Evolutionary conservation across 2,329 filamentous ascomycete species (phyloP), one percentile per base, ranked within the genome.

Genomic region (Arachnomyces sp.): DNA sequence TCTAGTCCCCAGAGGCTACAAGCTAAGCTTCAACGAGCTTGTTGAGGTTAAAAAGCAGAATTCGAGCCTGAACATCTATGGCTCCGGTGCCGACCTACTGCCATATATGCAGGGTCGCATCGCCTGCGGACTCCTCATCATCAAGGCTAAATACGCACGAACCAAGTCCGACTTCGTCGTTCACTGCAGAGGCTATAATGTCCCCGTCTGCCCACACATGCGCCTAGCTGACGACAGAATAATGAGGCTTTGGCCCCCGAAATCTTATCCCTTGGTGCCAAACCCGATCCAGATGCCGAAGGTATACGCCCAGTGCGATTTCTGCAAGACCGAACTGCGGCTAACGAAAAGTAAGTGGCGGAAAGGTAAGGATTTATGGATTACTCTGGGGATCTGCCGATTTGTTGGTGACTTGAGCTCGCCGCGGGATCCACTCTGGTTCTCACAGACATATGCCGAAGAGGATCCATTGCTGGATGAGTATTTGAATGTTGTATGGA

Each of bases 171-270:
- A 17, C 15, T 36, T 36, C 34, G 8, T 9, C 7, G n/a, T 11
- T 11, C 11, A 20, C 17, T 36, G 34, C 14, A 11, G 16, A 20
- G 3, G 13, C 6, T 17, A 20, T 13, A 36, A 36, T 13, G 7
- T 36, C 9, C 34, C 34, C 16, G 16, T 36, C 34, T 36, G 34
- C 34, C 34, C 34, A 18, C 34, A 36, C 15, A 15, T 36, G n/a
- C 15, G 34, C 7, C 34, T 36, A 12, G 28, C 18, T 36, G 17
- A 25, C 15, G 13, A 36, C 18, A 20, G 9, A 25, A 25, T 36
- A 36, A 36, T 11, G 16, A 13, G 13, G 12, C 34, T 7, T 12
- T 36, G 18, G 13, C 31, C 31, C 4, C 31, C 31, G 15, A 17
- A 15, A 35, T 16, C n/a, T 9, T 15, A 12, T 8, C 11, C 32